Conservation (phyloP, 352 stramenopile species). For the Phytopythium kandeliae region DNA sequence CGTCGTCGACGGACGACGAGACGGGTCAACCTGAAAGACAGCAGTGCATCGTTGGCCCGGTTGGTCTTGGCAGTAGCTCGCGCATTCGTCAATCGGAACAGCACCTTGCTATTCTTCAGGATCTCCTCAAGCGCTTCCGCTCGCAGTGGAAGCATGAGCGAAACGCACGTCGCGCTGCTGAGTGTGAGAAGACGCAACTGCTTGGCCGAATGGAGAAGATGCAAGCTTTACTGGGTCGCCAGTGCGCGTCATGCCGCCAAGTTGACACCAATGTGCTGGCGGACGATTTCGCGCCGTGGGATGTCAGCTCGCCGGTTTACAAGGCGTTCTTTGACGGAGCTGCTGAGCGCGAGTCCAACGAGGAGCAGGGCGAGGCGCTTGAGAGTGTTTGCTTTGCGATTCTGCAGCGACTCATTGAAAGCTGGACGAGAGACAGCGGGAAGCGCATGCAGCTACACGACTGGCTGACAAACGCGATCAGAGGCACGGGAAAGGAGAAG, state of each 20-base stretch:
- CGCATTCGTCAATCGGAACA: constrained; percentile 39
- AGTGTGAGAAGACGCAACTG: constrained; percentile 36
- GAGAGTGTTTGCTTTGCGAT: constrained; percentile 59
- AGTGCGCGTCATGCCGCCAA: constrained; percentile 21
- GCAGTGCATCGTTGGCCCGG: constrained; percentile 8
- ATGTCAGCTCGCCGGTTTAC: constrained; percentile 33
- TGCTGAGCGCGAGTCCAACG: constrained; percentile 13
- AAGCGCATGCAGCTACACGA: constrained; percentile 67
- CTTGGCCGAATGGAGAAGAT: constrained; percentile 34
- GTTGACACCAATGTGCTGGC: constrained; percentile 17
- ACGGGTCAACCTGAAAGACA: not conserved
- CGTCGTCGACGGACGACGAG: not conserved
- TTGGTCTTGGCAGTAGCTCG: constrained; percentile 21
- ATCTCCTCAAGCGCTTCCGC: constrained; percentile 42
- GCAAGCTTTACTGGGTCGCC: constrained; percentile 18
- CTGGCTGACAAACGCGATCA: constrained; percentile 67
- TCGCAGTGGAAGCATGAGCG: constrained; percentile 47
- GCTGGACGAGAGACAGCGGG: constrained; percentile 63
- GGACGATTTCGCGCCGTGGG: constrained; percentile 37
- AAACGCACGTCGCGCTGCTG: constrained; percentile 19
- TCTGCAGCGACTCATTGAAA: constrained; percentile 49
- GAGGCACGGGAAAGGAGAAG: constrained; percentile 37
- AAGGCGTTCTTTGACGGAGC: constrained; percentile 28
- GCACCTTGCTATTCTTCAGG: constrained; percentile 38
- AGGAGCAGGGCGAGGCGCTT: constrained; percentile 31